These are phyloP conservation scores for Xylaria sp. DNA, from an alignment of 2,329 filamentous ascomycete species.

Conservation along the genomic window DNA sequence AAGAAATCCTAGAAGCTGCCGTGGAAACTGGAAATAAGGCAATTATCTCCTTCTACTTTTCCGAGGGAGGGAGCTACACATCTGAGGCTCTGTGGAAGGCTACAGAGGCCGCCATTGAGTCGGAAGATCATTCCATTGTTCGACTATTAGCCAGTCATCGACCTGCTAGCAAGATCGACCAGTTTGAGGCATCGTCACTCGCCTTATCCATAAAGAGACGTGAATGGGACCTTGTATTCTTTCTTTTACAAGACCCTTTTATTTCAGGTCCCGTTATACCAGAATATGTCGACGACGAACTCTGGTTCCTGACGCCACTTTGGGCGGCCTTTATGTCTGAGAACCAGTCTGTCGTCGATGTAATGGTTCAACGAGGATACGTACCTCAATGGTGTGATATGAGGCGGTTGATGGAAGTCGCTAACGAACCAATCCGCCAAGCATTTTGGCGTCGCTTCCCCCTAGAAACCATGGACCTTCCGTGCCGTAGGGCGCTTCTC, in stretches of 20 bases:
- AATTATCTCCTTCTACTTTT: conserved; percentile 4
- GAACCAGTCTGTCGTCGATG: background rate
- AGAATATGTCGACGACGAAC: too few relatives aligned
- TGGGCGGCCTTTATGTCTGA: background rate
- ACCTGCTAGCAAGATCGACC: conserved; percentile 4
- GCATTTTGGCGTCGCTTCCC: background rate
- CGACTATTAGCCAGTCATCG: background rate
- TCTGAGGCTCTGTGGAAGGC: background rate
- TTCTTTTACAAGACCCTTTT: conserved; percentile 13
- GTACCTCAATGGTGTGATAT: background rate
- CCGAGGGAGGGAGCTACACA: background rate
- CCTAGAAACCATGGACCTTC: background rate
- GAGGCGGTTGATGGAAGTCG: background rate
- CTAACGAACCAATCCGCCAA: background rate
- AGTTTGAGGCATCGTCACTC: background rate
- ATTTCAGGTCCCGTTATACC: background rate
- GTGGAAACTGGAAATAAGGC: background rate
- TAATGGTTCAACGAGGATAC: background rate
- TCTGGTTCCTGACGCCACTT: background rate
- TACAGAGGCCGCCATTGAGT: background rate
- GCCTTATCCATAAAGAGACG: background rate
- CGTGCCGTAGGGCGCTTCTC: background rate
- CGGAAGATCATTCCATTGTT: conserved; percentile 6
- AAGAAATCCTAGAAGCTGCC: background rate
- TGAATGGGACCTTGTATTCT: conserved; percentile 3